These are phyloP conservation scores for Ulmus americana DNA, from an alignment of 331 rosid genomes.

Conservation along the genomic window DNA sequence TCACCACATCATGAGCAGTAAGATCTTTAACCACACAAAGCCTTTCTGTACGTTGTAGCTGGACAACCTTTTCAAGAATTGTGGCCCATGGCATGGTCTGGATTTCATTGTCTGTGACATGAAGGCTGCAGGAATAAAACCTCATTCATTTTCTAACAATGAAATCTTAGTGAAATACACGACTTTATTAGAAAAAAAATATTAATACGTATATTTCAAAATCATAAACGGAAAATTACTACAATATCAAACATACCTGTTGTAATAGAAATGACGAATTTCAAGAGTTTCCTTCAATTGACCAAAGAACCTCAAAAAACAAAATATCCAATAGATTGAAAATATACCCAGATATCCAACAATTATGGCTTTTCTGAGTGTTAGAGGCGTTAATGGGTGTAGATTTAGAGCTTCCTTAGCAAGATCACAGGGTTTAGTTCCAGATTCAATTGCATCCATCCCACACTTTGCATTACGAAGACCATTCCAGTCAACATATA, in stretches of 20 bases:
- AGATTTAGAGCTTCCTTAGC: slow-evolving; percentile 69
- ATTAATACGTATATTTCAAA: not conserved
- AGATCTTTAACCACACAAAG: slow-evolving; percentile 85
- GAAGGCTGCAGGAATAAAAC: slow-evolving; percentile 57
- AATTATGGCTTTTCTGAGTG: slow-evolving; percentile 68
- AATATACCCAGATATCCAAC: slow-evolving; percentile 87
- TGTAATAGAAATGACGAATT: slow-evolving; percentile 72
- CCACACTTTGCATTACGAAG: slow-evolving; percentile 94
- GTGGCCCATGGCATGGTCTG: slow-evolving; percentile 91
- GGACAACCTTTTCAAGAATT: slow-evolving; percentile 72
- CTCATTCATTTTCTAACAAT: not conserved
- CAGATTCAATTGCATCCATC: slow-evolving; percentile 89
- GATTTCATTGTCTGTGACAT: slow-evolving; percentile 73
- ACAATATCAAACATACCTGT: slow-evolving; percentile 40
- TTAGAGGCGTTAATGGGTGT: slow-evolving; percentile 72
- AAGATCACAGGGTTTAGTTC: slow-evolving; percentile 86
- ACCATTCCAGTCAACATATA: slow-evolving; percentile 88
- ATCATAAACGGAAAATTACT: not conserved
- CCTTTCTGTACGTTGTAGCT: slow-evolving; percentile 45
- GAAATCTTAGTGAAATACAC: not conserved
- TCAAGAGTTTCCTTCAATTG: slow-evolving; percentile 65
- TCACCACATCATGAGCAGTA: slow-evolving; percentile 81
- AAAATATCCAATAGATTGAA: slow-evolving; percentile 77
- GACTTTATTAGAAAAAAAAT: not conserved
- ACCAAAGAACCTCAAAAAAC: slow-evolving; percentile 85